Base-by-base conservation (phyloP, 1,284 basidiomycete genomes). In the Irpex sp. region DNA sequence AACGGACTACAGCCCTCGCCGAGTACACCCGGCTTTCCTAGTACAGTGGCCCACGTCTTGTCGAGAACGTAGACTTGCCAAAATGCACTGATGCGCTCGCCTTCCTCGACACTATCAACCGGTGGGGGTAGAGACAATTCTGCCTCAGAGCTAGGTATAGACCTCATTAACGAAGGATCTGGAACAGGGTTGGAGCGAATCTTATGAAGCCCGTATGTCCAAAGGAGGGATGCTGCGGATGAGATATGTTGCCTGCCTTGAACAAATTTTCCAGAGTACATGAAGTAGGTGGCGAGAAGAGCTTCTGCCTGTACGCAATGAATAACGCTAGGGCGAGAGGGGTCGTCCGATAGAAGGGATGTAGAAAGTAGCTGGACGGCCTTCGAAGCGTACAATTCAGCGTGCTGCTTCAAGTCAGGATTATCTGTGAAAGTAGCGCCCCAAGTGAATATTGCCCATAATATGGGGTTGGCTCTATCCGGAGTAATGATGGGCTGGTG, bases 1-100 rank as follows among this genome's bases (percentile, higher is more conserved):
- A 68, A 68, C n/a, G 67, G 63, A 9, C 64, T 65, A 14, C 68
- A 67, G 52, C 74, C 82, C 53, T 83, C 76, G 16, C 75, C 73
- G 3, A 77, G 66, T 4, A 68, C 70, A 36, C 68, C 68, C 0
- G 86, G 85, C 63, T 82, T 82, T 42, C 82, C 82, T 4, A 88
- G 75, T 9, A 82, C 78, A 3, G 83, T 80, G 23, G 86, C 83
- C 85, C 87, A 88, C 59, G 72, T 75, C 36, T 82, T 79, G 69
- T 90, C 88, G 63, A 89, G 71, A 60, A 82, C 80, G 69, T 84
- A 89, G 10, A 87, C 85, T 64, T 85, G 82, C 88, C 88, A 90
- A 64, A 90, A 90, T 1, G 85, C 80, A 36, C 84, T 72, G 57
- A 88, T 83, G 42, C 85, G 77, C 67, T 90, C 86, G 58, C 82